Conservation (phyloP, 345 rosid species). For the Cardamine resedifolia region DNA sequence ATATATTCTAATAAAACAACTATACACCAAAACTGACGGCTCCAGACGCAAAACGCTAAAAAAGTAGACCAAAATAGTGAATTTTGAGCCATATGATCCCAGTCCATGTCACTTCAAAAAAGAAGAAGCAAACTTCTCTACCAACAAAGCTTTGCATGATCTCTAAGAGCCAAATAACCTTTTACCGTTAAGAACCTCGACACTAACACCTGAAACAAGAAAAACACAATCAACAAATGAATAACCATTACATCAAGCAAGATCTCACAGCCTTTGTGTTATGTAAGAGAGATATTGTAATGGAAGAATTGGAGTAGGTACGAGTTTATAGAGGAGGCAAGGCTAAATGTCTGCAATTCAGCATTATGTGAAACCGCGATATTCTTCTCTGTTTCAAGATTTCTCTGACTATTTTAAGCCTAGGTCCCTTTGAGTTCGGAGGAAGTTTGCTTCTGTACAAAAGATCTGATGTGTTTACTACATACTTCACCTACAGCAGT, state of each 20-base stretch:
- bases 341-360: conserved; percentile 26
- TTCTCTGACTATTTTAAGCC: conserved; percentile 9
- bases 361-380: conserved; percentile 34
- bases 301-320: neutral
- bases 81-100: conserved; percentile 25
- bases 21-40: conserved; percentile 25
- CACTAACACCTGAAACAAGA: conserved; percentile 18
- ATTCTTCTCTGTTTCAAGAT: conserved; percentile 32
- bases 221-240: neutral
- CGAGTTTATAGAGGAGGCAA: conserved; percentile 20
- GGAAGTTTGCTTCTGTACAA: conserved; percentile 52
- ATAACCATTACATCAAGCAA: neutral
- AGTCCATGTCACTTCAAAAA: conserved; percentile 14
- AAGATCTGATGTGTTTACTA: conserved; percentile 78
- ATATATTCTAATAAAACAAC: conserved; percentile 10
- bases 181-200: conserved; percentile 1
- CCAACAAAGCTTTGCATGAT: conserved; percentile 25
- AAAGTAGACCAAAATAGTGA: neutral
- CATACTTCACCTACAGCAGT: conserved; percentile 71
- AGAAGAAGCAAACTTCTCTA: neutral
- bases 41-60: conserved; percentile 17
- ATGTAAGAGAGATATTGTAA: neutral
- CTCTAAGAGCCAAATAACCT: conserved; percentile 1
- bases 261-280: neutral
- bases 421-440: neutral